Base-by-base conservation (phyloP, 768 basidiomycete species). In the Holtermanniella nyarrowii region DNA sequence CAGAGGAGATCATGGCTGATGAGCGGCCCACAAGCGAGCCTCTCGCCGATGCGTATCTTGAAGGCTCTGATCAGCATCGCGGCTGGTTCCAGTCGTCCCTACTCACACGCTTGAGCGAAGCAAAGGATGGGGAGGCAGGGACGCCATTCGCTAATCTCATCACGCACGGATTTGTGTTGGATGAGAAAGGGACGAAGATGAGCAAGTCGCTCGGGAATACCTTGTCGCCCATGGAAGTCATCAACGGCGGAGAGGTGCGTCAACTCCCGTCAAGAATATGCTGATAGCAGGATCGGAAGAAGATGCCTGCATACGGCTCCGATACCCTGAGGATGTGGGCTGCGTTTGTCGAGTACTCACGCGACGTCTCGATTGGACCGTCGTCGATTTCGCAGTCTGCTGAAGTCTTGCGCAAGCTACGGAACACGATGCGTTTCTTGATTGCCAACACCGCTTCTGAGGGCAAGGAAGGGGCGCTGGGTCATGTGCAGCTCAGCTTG, bases 41-140 rank as follows among this genome's bases (percentile, higher is more conserved):
- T 1, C 26, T 77, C 47, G 86, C 90, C 1, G 90, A 97, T 62
- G 77, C 96, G 24, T 93, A 88, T 65, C 74, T 99, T 24, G 93
- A 99, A 64, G 95, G 95, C 13, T 85, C 86, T 1, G 93, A 99
- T 71, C 93, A 97, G 70, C 93, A 99, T 70, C 83, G 93, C 5
- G 93, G 93, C 7, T 99, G 93, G 93, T 99, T 99, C 76, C 95
- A 99, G 72, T 91, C 88, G 52, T 85, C 88, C 58, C 73, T 99
- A 23, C 74, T 99, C 44, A 97, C 95, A 3, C 79, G 82, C 10
- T 73, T 93, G 18, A 74, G 80, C 18, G 71, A 74, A 2, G 58
- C 71, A 53, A 67, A 11, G 54, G 62, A 20, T 58, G 58, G 61
- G 0, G 55, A 52, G 1, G 3, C 40, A 18, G 52, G 44, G 3